Conservation (phyloP, 345 rosid genomes). For the Ailanthus altissimus region DNA sequence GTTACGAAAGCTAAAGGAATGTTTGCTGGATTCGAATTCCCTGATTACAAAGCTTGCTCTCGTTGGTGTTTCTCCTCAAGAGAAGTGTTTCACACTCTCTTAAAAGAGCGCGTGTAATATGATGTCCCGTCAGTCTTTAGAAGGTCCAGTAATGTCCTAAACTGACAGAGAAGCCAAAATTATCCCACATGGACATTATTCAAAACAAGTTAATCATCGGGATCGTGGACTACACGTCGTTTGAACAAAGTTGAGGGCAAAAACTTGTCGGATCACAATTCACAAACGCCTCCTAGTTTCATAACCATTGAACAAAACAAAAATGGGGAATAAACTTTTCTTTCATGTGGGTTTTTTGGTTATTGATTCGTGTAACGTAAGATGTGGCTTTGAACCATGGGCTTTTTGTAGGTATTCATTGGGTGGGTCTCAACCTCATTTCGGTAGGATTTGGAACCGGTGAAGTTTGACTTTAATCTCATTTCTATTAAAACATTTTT, state of each 20-base stretch:
- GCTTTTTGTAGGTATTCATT: too few relatives aligned
- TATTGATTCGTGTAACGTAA: not conserved
- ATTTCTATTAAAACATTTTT: not conserved
- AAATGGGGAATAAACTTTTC: not conserved
- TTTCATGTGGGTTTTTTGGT: slow-evolving; percentile 1
- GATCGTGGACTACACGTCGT: not conserved
- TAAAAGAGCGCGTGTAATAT: not conserved
- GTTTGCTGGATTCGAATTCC: too few relatives aligned
- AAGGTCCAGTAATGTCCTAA: not conserved
- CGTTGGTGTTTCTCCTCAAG: too few relatives aligned
- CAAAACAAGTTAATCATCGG: not conserved
- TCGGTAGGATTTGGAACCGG: not conserved
- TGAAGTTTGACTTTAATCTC: not conserved
- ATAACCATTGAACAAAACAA: not conserved
- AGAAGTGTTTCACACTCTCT: not conserved
- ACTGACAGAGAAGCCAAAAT: not conserved
- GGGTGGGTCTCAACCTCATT: not conserved
- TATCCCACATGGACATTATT: not conserved
- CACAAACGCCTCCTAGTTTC: too few relatives aligned
- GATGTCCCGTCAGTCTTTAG: not conserved
- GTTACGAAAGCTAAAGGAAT: too few relatives aligned
- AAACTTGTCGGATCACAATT: not conserved
- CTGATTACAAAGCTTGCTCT: too few relatives aligned
- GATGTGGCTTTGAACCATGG: not conserved
- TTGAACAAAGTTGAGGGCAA: not conserved